Percentiles rank a stretch among this genome's conserved stretches.
Evolutionary conservation across 75 land plant species (phyloP).

Genomic region (Selaginella moellendorffii): DNA sequence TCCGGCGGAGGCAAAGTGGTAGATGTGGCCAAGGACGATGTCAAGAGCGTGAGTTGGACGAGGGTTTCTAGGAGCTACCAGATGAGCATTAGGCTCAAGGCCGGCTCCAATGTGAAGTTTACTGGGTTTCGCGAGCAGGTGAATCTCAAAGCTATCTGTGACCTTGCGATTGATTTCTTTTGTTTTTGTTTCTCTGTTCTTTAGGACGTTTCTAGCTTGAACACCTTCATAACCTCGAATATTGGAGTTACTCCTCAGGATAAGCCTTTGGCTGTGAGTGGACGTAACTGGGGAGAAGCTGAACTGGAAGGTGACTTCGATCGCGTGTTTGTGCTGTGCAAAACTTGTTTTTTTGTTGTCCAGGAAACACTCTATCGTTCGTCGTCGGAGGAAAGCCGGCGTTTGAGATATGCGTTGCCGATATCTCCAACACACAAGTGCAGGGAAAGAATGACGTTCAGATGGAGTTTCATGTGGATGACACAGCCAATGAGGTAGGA

Average conservation of each 20-base stretch:
- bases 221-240: slow-evolving; percentile 31
- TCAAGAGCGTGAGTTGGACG: slow-evolving; percentile 44
- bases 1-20: slow-evolving; percentile 65
- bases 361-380: slow-evolving; percentile 66
- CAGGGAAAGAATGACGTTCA: neutral
- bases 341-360: slow-evolving; percentile 2
- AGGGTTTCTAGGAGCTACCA: slow-evolving; percentile 52
- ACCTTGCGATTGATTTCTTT: neutral
- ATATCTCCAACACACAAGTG: neutral
- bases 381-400: slow-evolving; percentile 64
- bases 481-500: neutral
- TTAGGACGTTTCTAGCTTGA: slow-evolving; percentile 48
- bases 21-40: slow-evolving; percentile 48
- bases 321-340: neutral
- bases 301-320: slow-evolving; percentile 45
- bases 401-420: slow-evolving; percentile 44
- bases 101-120: slow-evolving; percentile 64
- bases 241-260: slow-evolving; percentile 53
- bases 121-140: slow-evolving; percentile 75
- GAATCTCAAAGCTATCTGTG: neutral
- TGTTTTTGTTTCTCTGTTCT: neutral
- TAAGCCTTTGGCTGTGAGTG: slow-evolving; percentile 68
- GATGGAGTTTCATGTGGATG: neutral
- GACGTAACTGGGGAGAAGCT: slow-evolving; percentile 65
- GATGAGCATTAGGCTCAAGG: slow-evolving; percentile 43